Evolutionary conservation across 306 rosid genomes (phyloP), one percentile per base, ranked within the genome.

Genomic region (Cucurbita argyrosperma): DNA sequence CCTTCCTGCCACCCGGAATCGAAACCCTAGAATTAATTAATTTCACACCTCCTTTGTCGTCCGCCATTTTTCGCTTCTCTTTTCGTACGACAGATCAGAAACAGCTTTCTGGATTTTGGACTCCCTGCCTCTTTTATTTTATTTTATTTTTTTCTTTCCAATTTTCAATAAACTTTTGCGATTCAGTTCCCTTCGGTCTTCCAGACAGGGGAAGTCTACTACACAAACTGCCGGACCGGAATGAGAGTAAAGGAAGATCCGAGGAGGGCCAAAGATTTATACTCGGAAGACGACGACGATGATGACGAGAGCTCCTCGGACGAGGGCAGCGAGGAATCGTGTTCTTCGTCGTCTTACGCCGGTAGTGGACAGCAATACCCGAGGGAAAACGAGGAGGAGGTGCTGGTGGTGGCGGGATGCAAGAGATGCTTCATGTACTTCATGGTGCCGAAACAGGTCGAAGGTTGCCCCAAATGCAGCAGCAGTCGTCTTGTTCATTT

Each of bases 331-430:
- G 96, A 88, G 73, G 99, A 91, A 80, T 94, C 90, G 53, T 89
- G 88, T 26, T 89, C 92, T 0, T 97, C 88, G 75, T 84, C 87
- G 46, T 85, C 88, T 42, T 85, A 79, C 54, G 86, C 85, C 14
- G 38, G 52, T 45, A 43, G 51, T 8, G 19, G 12, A 8, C 15
- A 11, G 40, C 51, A 43, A 40, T 54, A 55, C 12, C 18, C 47
- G n/a, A 55, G 75, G 51, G 75, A 45, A 15, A 80, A 73, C 61
- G 83, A 83, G 57, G 85, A 84, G 61, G 83, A 87, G 72, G 97
- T 95, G 76, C 79, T 95, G 77, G 99, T 95, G 45, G 99, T 95
- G 71, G 97, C 91, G 5, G 99, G 99, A 7, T 95, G 99, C 91
- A 91, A 91, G 85, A 83, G 84, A 76, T 95, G 99, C 80, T 87